Percentiles rank a stretch among this genome's conserved stretches.
These are phyloP conservation scores for Rosa lucieae DNA, from an alignment of 306 rosid species.

Conservation along the genomic window DNA sequence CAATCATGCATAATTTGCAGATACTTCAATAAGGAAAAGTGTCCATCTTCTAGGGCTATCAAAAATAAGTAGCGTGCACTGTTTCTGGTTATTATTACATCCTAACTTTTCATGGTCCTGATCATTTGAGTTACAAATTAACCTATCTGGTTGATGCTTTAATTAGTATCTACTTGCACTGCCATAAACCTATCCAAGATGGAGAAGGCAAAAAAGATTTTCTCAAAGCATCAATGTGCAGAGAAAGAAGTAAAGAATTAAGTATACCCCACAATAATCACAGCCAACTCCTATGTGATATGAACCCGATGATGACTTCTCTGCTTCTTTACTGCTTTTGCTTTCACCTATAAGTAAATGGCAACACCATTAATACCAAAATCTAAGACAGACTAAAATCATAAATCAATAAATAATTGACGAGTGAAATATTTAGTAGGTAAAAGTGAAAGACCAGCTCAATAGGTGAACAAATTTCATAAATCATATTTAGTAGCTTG, in stretches of 20 bases:
- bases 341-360: slow-evolving; percentile 49
- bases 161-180: not conserved
- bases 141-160: not conserved
- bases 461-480: not conserved
- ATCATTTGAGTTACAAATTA: not conserved
- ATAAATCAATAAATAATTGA: no score
- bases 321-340: slow-evolving; percentile 25
- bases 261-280: slow-evolving; percentile 86
- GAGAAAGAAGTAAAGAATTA: slow-evolving; percentile 20
- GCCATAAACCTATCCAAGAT: not conserved
- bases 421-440: no score
- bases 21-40: not conserved
- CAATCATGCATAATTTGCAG: slow-evolving; percentile 6
- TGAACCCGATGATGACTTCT: slow-evolving; percentile 23
- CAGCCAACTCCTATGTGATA: slow-evolving; percentile 64
- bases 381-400: not conserved
- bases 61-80: not conserved
- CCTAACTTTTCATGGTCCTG: not conserved
- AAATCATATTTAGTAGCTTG: not conserved
- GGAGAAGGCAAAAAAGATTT: not conserved
- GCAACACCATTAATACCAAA: slow-evolving; percentile 17
- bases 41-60: not conserved
- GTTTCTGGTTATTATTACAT: not conserved
- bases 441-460: not conserved
- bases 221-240: slow-evolving; percentile 1